A percentile compares a stretch with the other conserved stretches of the same genome.
These are phyloP conservation scores for Parsonsia alboflavescens DNA, from an alignment of 257 asterid genomes.

Conservation along the genomic window DNA sequence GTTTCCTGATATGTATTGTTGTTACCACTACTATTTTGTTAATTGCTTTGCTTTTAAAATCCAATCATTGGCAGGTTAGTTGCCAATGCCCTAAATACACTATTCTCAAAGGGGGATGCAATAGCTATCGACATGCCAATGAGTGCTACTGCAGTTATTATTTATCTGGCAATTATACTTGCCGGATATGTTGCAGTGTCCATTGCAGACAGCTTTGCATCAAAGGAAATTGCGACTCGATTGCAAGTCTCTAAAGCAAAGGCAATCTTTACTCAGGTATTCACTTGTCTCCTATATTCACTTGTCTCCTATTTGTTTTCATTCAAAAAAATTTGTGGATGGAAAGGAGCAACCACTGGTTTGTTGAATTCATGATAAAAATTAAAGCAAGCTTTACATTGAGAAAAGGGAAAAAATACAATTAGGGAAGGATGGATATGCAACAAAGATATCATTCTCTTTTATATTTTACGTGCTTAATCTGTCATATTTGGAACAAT, in stretches of 20 bases:
- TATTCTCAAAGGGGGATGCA: constrained; percentile 74
- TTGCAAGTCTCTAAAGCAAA: constrained; percentile 70
- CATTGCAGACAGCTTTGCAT: constrained; percentile 94
- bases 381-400: neutral
- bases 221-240: constrained; percentile 80
- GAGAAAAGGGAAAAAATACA: too few relatives aligned
- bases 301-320: neutral
- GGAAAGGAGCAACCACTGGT: neutral
- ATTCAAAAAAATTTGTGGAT: neutral
- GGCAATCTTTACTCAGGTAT: constrained; percentile 86
- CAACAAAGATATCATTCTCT: neutral
- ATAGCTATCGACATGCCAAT: constrained; percentile 96
- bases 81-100: constrained; percentile 70
- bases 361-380: neutral
- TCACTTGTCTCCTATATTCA: neutral
- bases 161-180: constrained; percentile 78
- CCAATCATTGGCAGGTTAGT: constrained; percentile 50
- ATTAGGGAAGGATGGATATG: too few relatives aligned
- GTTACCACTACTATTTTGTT: neutral
- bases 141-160: constrained; percentile 78
- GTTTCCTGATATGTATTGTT: neutral
- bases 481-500: constrained; percentile 20
- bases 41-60: constrained; percentile 6
- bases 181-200: constrained; percentile 81
- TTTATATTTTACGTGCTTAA: neutral